These are phyloP conservation scores for Stylosanthes scabra DNA, from an alignment of 331 rosid species.

Conservation along the genomic window DNA sequence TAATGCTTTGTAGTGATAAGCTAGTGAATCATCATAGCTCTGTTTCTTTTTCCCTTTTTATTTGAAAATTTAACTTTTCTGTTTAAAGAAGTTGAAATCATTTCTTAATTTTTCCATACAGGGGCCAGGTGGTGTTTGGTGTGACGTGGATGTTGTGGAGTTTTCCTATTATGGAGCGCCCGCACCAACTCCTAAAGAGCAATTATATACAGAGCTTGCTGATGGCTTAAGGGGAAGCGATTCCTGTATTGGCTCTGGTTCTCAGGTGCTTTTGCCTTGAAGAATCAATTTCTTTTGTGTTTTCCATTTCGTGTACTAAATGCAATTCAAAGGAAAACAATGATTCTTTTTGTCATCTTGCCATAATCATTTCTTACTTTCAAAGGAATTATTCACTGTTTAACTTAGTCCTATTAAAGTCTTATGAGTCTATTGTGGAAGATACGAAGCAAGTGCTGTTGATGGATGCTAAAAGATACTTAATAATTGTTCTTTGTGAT, in stretches of 20 bases:
- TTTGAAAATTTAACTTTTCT: conserved; percentile 12
- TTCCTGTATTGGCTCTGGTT: conserved; percentile 89
- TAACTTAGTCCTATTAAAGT: not conserved
- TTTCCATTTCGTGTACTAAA: conserved; percentile 20
- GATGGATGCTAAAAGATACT: conserved; percentile 10
- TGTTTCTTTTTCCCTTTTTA: not conserved
- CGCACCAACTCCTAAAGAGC: conserved; percentile 94
- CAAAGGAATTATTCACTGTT: not conserved
- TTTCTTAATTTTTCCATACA: conserved; percentile 54
- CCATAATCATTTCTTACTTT: not conserved
- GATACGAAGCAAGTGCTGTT: not conserved
- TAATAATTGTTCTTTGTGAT: not conserved
- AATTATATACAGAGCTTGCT: conserved; percentile 85
- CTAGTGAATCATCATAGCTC: not conserved
- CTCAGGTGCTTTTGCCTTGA: conserved; percentile 74
- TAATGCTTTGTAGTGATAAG: conserved; percentile 19
- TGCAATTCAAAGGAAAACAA: conserved; percentile 22
- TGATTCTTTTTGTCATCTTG: conserved; percentile 27
- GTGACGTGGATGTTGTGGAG: conserved; percentile 99
- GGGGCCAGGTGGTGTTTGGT: conserved; percentile 99
- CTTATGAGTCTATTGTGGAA: conserved; percentile 4
- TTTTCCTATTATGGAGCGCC: conserved; percentile 98
- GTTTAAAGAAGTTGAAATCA: conserved; percentile 25
- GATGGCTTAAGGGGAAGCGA: conserved; percentile 96
- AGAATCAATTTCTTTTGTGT: conserved; percentile 35